Evolutionary conservation across 345 rosid genomes (phyloP), one percentile per base, ranked within the genome.

Genomic region (Boechera divaricarpa): DNA sequence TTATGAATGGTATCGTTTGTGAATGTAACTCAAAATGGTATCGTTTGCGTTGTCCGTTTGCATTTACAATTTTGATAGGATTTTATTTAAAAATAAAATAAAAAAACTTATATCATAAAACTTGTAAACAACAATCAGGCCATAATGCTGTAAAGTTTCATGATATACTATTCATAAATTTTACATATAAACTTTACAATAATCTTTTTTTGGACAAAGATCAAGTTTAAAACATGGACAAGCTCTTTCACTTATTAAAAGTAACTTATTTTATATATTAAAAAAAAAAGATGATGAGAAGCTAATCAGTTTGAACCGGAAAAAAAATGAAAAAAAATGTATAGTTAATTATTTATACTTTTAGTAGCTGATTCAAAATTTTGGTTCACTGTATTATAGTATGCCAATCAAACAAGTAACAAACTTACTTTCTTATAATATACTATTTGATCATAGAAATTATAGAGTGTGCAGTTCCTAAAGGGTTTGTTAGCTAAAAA

Each of bases 361-460:
- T n/a, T 5, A 67, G 31, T 38, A 67, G 48, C 54, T 69, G 31
- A 61, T 52, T 76, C 57, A 69, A 55, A 69, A 44, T 15, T 44
- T 35, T 69, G 63, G 75, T 28, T 61, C 39, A 76, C 64, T 53
- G 39, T 62, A 24, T 69, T 52, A 32, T 42, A 69, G 75, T 63
- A 35, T 62, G 8, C 56, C 64, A 77, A 77, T 77, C 12, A 69
- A 77, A 77, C 70, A 77, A 77, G 80, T 69, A 62, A 70, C 66
- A 70, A 55, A 77, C 13, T 33, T 38, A 45, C 76, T 70, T 70
- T 70, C 33, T n/a, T 55, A 63, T 47, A 70, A 45, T 63, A 55
- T 63, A 70, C 18, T 63, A 54, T 69, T 69, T 44, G 44, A 36
- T 56, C 72, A 77, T 70, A 39, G 76, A 77, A 77, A 55, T 58